phyloP scores from a whole-genome alignment of 2,329 filamentous ascomycete genomes.

The Epichloe aotearoae region DNA sequence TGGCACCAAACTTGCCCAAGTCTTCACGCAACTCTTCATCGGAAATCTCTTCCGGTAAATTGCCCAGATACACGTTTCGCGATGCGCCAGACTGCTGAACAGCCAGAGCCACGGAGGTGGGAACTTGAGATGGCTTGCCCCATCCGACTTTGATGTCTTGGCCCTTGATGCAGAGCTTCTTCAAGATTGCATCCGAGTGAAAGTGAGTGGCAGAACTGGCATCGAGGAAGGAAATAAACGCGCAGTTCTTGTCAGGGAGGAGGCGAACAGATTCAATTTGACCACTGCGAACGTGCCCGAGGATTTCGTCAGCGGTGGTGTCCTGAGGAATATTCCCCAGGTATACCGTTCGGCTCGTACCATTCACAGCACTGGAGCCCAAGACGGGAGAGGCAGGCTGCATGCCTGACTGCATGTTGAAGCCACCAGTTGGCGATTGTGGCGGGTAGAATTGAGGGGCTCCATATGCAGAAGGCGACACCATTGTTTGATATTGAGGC shows the following conservation, averaged over 20 bases:
- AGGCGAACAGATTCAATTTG: constrained; percentile 98
- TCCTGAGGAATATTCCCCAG: constrained; percentile 97
- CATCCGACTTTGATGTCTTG: constrained; percentile 99
- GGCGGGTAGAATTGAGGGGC: constrained; percentile 75
- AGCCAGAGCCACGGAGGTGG: constrained; percentile 90
- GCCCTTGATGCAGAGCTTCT: constrained; percentile 96
- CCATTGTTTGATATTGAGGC: constrained; percentile 72
- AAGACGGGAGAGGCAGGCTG: constrained; percentile 63
- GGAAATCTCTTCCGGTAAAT: constrained; percentile 75
- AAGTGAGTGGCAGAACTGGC: constrained; percentile 97
- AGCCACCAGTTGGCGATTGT: constrained; percentile 75
- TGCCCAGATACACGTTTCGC: constrained; percentile 92
- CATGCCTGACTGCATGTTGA: constrained; percentile 42
- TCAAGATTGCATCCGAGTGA: constrained; percentile 98
- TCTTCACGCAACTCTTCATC: constrained; percentile 93
- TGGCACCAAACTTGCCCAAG: constrained; percentile 86
- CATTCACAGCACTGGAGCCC: constrained; percentile 68
- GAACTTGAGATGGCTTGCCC: constrained; percentile 97
- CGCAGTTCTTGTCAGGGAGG: constrained; percentile 97
- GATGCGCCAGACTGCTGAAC: constrained; percentile 97
- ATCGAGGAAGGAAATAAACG: constrained; percentile 97
- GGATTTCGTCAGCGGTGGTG: constrained; percentile 89
- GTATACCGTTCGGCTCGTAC: constrained; percentile 93
- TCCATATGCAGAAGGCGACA: constrained; percentile 74
- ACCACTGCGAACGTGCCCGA: constrained; percentile 89